Evolutionary conservation across 2,329 filamentous ascomycete genomes (phyloP).

Genomic region (Xylaria sp.): DNA sequence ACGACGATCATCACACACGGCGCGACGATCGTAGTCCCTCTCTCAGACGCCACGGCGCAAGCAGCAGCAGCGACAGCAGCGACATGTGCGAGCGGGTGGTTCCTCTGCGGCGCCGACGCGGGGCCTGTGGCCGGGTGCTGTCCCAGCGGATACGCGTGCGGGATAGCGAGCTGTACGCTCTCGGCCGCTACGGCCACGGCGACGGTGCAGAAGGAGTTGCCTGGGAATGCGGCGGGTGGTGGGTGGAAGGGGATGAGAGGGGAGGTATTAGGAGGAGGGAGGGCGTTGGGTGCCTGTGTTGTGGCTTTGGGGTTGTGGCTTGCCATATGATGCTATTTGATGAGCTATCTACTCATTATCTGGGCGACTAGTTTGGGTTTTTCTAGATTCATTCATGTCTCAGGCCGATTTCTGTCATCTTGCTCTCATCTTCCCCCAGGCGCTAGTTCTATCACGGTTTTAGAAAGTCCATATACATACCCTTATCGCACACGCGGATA

Average conservation of each 20-base stretch:
- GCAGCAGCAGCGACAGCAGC: conserved; percentile 46
- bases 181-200: conserved; percentile 63
- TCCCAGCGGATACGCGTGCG: conserved; percentile 80
- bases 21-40: conserved; percentile 76
- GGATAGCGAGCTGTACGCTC: conserved; percentile 75
- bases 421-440: neutral
- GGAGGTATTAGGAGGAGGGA: conserved; percentile 5
- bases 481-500: neutral
- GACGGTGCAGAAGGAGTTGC: conserved; percentile 66
- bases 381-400: neutral
- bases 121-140: conserved; percentile 84
- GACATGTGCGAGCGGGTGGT: conserved; percentile 84
- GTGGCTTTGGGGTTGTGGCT: conserved; percentile 25
- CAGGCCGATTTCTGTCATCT: neutral
- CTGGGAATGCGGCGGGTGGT: conserved; percentile 23
- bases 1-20: conserved; percentile 74
- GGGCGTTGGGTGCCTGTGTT: conserved; percentile 17
- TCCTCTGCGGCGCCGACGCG: conserved; percentile 68
- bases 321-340: conserved; percentile 2
- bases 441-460: conserved; percentile 2
- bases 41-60: conserved; percentile 57
- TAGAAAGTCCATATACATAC: neutral
- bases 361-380: neutral
- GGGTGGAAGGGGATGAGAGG: neutral
- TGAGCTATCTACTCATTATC: neutral